Base-by-base conservation (phyloP, 2,329 filamentous ascomycete genomes). In the Microcera coccophila region DNA sequence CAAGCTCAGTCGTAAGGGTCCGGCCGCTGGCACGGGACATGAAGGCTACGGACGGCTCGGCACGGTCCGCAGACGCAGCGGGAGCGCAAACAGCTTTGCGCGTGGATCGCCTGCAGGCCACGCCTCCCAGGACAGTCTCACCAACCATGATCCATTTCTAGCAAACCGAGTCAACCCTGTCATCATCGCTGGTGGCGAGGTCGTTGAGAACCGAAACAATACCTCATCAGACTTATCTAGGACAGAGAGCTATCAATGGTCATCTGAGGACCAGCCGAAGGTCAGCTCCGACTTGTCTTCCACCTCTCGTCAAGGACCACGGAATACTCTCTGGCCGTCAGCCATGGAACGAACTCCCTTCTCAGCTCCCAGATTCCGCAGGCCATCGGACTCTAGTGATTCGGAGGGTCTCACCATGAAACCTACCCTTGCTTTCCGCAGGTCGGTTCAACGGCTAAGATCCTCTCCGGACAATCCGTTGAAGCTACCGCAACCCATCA, bases 11-110 rank as follows among this genome's bases (percentile, higher is more conserved):
- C 78, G 85, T 20, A 91, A 89, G 64, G 90, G 91, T 0, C 91
- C 91, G 17, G 81, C 78, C 14, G 91, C 91, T 31, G 91, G 91
- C n/a, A 97, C 91, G 28, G 91, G 91, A 0, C 90, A 97, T 58
- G 91, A 97, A 68, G 85, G 85, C 1, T 90, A 91, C 57, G 85
- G 85, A 1, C 78, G 77, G 42, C 72, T 87, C 42, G 81, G 82
- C 3, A 69, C 74, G 4, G 57, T 71, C 21, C 78, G 82, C 44
- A 77, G 84, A 21, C 78, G 84, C 41, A 88, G 82, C 56, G 79
- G 76, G 45, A 83, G 79, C 55, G 68, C 72, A 16, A 67, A 73
- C 7, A 77, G 72, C 47, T 53, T 69, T 18, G 61, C 64, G 3
- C 70, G 70, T n/a, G 73, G 68, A 19, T 69, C 71, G 16, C 59